A percentile compares a stretch with the other conserved stretches of the same genome.
These are phyloP conservation scores for Lentinula sp. DNA, from an alignment of 768 basidiomycete genomes.

Conservation along the genomic window DNA sequence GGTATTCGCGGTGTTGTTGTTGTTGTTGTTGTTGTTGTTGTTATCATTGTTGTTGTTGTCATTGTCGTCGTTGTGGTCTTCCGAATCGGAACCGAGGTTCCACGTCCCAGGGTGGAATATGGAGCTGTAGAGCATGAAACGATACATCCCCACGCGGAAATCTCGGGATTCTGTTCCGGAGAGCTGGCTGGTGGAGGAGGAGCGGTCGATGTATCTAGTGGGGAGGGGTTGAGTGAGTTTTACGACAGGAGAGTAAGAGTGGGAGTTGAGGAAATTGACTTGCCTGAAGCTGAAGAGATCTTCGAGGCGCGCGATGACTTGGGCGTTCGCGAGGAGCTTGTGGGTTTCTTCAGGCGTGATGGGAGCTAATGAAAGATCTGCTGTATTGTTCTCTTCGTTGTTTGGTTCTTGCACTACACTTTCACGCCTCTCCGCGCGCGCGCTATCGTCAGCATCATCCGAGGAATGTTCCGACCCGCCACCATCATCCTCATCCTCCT, in stretches of 20 bases:
- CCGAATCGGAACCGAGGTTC: not conserved
- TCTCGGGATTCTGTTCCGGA: constrained; percentile 21
- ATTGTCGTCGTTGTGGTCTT: not conserved
- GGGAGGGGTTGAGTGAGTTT: not conserved
- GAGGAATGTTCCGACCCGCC: too few species aligned
- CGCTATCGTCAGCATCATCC: too few species aligned
- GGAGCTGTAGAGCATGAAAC: constrained; percentile 7
- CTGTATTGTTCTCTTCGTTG: constrained; percentile 3
- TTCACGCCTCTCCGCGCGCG: too few species aligned
- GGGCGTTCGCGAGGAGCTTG: constrained; percentile 17
- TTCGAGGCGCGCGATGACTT: constrained; percentile 23
- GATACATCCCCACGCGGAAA: constrained; percentile 9
- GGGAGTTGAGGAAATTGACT: not conserved
- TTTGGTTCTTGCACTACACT: too few species aligned
- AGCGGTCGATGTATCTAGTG: constrained; percentile 30
- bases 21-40: not conserved
- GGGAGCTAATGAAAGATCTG: not conserved
- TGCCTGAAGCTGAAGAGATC: constrained; percentile 34
- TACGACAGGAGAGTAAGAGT: not conserved
- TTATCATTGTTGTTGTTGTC: not conserved
- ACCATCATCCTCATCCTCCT: not conserved
- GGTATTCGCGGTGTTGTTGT: too few species aligned
- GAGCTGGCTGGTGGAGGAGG: constrained; percentile 22
- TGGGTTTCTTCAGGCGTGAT: constrained; percentile 16
- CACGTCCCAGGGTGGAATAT: constrained; percentile 2